phyloP scores from a whole-genome alignment of 148 eudicot species.

The Camellia sinensis region DNA sequence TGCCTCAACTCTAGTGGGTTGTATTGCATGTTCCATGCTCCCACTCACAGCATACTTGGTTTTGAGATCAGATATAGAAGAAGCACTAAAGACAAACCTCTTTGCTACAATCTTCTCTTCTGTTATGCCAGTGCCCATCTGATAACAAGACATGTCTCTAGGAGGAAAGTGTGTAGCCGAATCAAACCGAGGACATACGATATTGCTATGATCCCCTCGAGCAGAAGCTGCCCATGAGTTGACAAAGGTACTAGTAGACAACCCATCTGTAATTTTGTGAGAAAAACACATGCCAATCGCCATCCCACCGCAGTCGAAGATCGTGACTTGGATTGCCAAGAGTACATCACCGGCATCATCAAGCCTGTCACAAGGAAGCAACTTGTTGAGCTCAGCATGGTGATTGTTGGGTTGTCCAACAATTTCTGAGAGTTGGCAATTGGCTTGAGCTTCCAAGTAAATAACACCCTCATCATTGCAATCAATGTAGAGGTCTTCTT shows the following conservation, averaged over 20 bases:
- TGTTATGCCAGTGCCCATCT: too few species aligned
- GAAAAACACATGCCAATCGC: background rate
- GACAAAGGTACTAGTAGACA: background rate
- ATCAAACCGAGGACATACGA: too few species aligned
- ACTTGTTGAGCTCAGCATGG: background rate
- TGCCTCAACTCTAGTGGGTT: too few species aligned
- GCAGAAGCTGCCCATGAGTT: background rate
- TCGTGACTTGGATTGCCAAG: background rate
- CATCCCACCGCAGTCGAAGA: background rate
- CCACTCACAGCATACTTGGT: too few species aligned
- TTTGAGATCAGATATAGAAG: too few species aligned
- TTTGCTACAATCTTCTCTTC: too few species aligned
- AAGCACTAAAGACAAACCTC: too few species aligned
- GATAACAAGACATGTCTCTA: too few species aligned
- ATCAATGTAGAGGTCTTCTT: background rate
- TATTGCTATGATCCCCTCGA: background rate
- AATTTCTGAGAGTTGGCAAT: background rate
- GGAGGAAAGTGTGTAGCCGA: too few species aligned
- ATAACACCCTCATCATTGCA: background rate
- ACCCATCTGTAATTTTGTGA: background rate
- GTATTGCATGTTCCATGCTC: too few species aligned
- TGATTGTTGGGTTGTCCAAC: background rate
- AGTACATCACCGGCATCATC: background rate
- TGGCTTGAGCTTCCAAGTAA: background rate
- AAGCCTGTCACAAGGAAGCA: background rate